A percentile compares a stretch with the other conserved stretches of the same genome.
Conservation (phyloP, 2,329 filamentous ascomycete genomes). For the Kalaharituber pfeilii region DNA sequence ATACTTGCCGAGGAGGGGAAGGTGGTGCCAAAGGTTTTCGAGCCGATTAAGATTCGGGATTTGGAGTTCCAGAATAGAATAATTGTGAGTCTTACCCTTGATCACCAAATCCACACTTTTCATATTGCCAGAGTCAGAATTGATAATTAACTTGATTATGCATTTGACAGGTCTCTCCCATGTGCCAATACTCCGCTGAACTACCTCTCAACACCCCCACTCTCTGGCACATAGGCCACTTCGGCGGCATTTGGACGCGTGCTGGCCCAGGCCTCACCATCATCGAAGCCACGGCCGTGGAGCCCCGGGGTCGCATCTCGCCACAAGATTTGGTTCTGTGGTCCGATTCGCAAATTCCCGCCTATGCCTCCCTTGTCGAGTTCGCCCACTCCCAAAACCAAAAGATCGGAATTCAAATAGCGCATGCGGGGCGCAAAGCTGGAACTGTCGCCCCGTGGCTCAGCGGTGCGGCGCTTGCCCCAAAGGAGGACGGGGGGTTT, state of each 20-base stretch:
- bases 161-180: constrained; percentile 30
- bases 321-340: constrained; percentile 25
- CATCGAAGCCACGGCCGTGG: constrained; percentile 26
- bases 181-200: constrained; percentile 40
- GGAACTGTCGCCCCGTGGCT: constrained; percentile 27
- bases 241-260: constrained; percentile 22
- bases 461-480: constrained; percentile 19
- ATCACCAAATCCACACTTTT: background rate
- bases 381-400: constrained; percentile 38
- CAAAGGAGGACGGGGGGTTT: constrained; percentile 27
- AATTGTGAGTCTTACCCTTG: constrained; percentile 15
- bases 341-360: constrained; percentile 26
- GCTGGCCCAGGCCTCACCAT: constrained; percentile 26
- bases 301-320: constrained; percentile 24
- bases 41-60: constrained; percentile 31
- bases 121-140: background rate
- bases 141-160: too few relatives aligned
- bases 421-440: constrained; percentile 40
- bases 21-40: constrained; percentile 30
- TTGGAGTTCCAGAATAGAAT: constrained; percentile 33
- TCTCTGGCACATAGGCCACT: constrained; percentile 25
- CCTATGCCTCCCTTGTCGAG: constrained; percentile 26
- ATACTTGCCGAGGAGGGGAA: constrained; percentile 25
- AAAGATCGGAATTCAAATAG: constrained; percentile 53
- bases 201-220: constrained; percentile 25